Evolutionary conservation across 1,284 basidiomycete species (phyloP), one percentile per base, ranked within the genome.

Genomic region (Schizopora paradoxa): DNA sequence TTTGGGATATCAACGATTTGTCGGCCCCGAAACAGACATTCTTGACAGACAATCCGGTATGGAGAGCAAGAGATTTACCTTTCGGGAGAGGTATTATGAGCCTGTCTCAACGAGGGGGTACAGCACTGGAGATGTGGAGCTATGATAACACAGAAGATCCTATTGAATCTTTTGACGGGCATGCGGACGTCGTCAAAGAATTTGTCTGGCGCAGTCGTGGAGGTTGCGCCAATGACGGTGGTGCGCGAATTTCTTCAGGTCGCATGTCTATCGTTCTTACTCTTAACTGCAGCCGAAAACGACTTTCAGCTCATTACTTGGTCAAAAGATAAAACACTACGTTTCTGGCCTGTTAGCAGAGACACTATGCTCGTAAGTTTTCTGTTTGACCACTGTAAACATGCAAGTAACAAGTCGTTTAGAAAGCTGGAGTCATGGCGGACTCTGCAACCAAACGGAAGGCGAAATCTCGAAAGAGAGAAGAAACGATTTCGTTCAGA

Each of bases 281-380:
- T 14, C 38, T 34, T 13, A 14, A 43, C 4, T 13, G 2, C 56
- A 74, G 79, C 82, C 47, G 76, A 79, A 59, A 74, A 80, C 6
- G 82, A 88, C 48, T 94, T 92, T 62, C 93, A 96, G 61, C 74
- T 99, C 2, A 90, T 99, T 41, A 98, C 94, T 0, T 98, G 94
- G 95, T 91, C 90, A 1, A 95, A 94, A 63, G 96, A 98, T 60
- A 79, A 91, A 34, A 95, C 89, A 0, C 67, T 99, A 27, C 72
- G 91, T 6, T 87, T 98, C 55, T 97, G 93, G 91, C 93, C 93
- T 0, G 73, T 98, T 4, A 77, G 83, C 39, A 65, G 70, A 1
- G 83, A 88, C 33, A 73, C 76, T 21, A 80, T 88, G 68, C 73
- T 82, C 70, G 85, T 75, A 56, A 27, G 60, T 48, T 32, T 40